Evolutionary conservation across 768 basidiomycete species (phyloP), one percentile per base, ranked within the genome.

Genomic region (Mycena crocata): DNA sequence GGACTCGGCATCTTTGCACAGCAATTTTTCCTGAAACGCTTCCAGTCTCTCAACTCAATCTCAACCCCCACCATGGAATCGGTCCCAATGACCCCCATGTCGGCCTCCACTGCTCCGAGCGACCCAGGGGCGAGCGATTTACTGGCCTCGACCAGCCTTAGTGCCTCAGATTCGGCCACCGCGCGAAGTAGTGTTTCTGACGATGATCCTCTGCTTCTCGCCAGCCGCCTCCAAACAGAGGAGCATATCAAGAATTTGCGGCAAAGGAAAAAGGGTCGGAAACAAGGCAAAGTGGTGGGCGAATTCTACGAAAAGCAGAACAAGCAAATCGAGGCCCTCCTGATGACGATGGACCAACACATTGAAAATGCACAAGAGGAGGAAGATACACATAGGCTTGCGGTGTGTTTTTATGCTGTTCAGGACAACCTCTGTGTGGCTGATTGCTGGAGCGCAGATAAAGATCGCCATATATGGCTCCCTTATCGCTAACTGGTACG

Each of bases 261-360:
- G 35, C 56, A 55, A 30, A 82, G 77, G 57, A 71, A 68, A 31
- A 81, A 81, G 68, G 78, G 81, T 37, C 72, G 77, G 42, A 78
- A 73, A 46, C 79, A 85, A 67, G 85, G 85, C 72, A 74, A 80
- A 23, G 57, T 44, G 31, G 82, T 83, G 34, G 19, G 79, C 45
- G 42, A 62, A 26, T 67, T 63, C 64, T 69, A 61, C 57, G 30
- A 62, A n/a, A 64, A 68, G 69, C 71, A 56, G 31, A 45, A 59
- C 40, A 69, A 87, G 81, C 84, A 86, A 56, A 90, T 90, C 64
- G 69, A 77, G n/a, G 74, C 79, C 45, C 74, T 90, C 23, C 78
- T 90, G 31, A 88, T 88, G 71, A 81, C 86, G 1, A 83, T 90
- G 77, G 85, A 87, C 31, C 83, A 84, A 49, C 84, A 88, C 66